Base-by-base conservation (phyloP, 139 green algal genomes). In the Axilococcus clingmanii region DNA sequence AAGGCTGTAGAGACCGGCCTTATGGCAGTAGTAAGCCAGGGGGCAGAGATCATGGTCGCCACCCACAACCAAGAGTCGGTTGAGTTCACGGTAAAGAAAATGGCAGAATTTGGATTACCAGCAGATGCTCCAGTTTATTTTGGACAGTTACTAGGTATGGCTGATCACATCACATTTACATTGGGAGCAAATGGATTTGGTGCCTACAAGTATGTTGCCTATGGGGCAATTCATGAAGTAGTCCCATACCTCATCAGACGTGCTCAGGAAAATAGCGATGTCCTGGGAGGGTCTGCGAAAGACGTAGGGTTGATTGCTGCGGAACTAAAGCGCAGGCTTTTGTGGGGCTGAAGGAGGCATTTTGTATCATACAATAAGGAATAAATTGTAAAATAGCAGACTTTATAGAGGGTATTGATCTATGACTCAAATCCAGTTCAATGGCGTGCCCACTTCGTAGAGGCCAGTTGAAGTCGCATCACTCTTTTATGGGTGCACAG, bases 71-170 rank as follows among this genome's bases (percentile, higher is more conserved):
- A 83, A 55, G 42, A 50, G 7, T 83, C 63, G 15, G 71, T 94
- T 12, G 73, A 93, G 68, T 37, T 23, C 1, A 69, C 79, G 5
- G 70, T 92, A 22, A 25, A 23, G 5, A 38, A 45, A 11, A 88
- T 95, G 80, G 25, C 45, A 0, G 46, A 50, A 24, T 65, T 81
- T 29, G 62, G 58, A 4, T 57, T 93, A 49, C 47, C 74, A 2
- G 74, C 74, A 4, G 32, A 15, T 4, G 37, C 44, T 7, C 66
- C 65, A 12, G 79, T 96, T 15, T 87, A 75, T 66, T 95, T 96
- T 66, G 88, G 81, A 1, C 85, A 88, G 74, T 74, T 96, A 52
- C 69, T 93, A 66, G 88, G 88, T 52, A 96, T 96, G 88, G 59
- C 66, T 3, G 88, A 96, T 73, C 74, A 86, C 65, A 69, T 94